Percentiles rank a stretch among this genome's conserved stretches.
phyloP scores from a whole-genome alignment of 1,284 basidiomycete genomes.

The Cryptococcus wingfieldii region DNA sequence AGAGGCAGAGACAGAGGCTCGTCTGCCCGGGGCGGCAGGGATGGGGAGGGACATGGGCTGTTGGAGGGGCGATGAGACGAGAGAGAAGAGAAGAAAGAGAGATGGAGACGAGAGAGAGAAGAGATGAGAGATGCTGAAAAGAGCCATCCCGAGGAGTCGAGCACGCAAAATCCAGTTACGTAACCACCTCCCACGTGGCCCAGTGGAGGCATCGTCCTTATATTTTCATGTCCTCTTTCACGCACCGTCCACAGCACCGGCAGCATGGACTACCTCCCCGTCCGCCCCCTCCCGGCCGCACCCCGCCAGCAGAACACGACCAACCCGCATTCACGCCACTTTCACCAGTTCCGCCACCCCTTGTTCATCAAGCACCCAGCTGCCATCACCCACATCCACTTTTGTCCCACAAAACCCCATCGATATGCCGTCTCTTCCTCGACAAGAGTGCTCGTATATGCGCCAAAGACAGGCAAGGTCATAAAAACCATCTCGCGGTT shows the following conservation, averaged over 20 bases:
- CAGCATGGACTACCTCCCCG: constrained; percentile 46
- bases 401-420: constrained; percentile 77
- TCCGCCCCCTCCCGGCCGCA: constrained; percentile 41
- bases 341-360: constrained; percentile 49
- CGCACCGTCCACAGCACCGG: background rate
- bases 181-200: background rate
- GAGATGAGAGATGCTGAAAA: background rate
- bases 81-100: too few relatives aligned
- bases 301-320: constrained; percentile 37
- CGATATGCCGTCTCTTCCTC: constrained; percentile 93
- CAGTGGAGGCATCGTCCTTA: background rate
- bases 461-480: constrained; percentile 88
- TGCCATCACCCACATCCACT: constrained; percentile 86
- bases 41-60: constrained; percentile 15
- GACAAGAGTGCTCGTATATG: constrained; percentile 91
- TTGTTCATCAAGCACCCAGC: constrained; percentile 82
- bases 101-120: background rate
- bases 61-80: too few relatives aligned
- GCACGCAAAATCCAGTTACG: background rate
- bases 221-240: background rate
- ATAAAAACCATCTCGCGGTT: constrained; percentile 95
- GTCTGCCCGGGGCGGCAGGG: constrained; percentile 15
- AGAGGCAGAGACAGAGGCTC: constrained; percentile 31
- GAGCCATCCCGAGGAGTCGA: too few relatives aligned
- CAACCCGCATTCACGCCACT: constrained; percentile 48